These are phyloP conservation scores for Trichophyton benhamiae DNA, from an alignment of 2,329 filamentous ascomycete species.

Conservation along the genomic window DNA sequence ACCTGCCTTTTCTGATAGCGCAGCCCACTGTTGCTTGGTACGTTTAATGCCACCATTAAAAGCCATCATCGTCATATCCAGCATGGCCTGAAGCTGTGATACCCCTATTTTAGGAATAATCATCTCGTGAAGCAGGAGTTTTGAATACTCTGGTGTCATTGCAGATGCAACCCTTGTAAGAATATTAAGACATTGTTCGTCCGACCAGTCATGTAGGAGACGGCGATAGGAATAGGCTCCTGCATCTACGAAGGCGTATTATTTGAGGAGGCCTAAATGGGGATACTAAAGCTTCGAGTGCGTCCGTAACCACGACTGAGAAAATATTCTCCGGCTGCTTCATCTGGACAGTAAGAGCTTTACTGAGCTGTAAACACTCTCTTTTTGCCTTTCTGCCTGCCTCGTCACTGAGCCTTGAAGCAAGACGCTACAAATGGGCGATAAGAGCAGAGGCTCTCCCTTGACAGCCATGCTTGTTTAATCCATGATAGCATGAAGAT, in stretches of 20 bases:
- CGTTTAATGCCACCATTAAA: slow-evolving; percentile 24
- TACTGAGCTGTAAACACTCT: background rate
- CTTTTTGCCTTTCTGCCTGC: background rate
- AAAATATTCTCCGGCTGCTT: slow-evolving; percentile 5
- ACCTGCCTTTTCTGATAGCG: slow-evolving; percentile 21
- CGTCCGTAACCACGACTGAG: slow-evolving; percentile 22
- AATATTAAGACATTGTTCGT: slow-evolving; percentile 23
- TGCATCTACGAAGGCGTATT: slow-evolving; percentile 18
- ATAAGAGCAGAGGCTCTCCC: background rate
- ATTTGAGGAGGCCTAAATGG: background rate
- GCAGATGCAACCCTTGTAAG: slow-evolving; percentile 17
- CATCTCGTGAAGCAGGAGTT: slow-evolving; percentile 32
- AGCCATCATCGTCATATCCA: slow-evolving; percentile 32
- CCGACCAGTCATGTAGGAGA: slow-evolving; percentile 29
- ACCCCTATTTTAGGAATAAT: slow-evolving; percentile 26
- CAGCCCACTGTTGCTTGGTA: slow-evolving; percentile 26
- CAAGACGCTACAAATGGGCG: background rate
- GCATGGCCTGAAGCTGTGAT: slow-evolving; percentile 15
- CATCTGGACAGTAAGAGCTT: background rate
- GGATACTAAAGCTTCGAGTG: slow-evolving; percentile 12
- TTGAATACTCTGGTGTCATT: slow-evolving; percentile 24
- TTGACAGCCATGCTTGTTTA: background rate
- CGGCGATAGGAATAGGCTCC: slow-evolving; percentile 27
- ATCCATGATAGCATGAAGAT: background rate
- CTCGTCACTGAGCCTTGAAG: background rate